These are phyloP conservation scores for Dissoconium aciculare DNA, from an alignment of 2,329 filamentous ascomycete genomes.

Conservation along the genomic window DNA sequence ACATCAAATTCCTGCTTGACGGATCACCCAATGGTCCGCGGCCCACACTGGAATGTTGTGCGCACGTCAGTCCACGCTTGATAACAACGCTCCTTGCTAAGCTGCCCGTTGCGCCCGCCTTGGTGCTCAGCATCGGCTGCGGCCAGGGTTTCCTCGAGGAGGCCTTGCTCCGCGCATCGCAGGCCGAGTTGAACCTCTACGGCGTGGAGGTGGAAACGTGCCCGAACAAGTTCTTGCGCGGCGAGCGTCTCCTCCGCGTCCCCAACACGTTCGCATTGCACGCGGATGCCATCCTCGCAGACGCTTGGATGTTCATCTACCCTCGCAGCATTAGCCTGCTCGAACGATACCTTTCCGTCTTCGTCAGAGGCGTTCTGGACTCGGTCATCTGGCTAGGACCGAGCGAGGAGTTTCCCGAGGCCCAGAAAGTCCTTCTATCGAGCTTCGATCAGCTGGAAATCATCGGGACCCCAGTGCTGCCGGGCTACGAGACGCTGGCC, in stretches of 20 bases:
- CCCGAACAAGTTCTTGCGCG: constrained; percentile 32
- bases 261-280: constrained; percentile 31
- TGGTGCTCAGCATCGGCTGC: constrained; percentile 29
- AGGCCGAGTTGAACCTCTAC: constrained; percentile 21
- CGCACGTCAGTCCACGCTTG: constrained; percentile 9
- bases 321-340: constrained; percentile 35
- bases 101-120: constrained; percentile 8
- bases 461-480: constrained; percentile 7
- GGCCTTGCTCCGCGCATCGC: constrained; percentile 26
- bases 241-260: constrained; percentile 29
- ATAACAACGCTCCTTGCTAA: constrained; percentile 7
- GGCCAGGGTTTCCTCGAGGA: constrained; percentile 37
- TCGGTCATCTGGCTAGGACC: constrained; percentile 30
- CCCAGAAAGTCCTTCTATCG: constrained; percentile 8
- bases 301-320: constrained; percentile 40
- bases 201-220: constrained; percentile 36
- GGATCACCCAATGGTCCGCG: neutral
- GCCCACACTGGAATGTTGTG: constrained; percentile 10
- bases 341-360: constrained; percentile 29
- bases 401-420: constrained; percentile 26
- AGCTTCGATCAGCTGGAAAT: constrained; percentile 7
- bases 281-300: constrained; percentile 28
- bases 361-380: constrained; percentile 19
- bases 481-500: constrained; percentile 12
- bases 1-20: too few relatives aligned